Base-by-base conservation (phyloP, 345 rosid genomes). In the Populus deltoides region DNA sequence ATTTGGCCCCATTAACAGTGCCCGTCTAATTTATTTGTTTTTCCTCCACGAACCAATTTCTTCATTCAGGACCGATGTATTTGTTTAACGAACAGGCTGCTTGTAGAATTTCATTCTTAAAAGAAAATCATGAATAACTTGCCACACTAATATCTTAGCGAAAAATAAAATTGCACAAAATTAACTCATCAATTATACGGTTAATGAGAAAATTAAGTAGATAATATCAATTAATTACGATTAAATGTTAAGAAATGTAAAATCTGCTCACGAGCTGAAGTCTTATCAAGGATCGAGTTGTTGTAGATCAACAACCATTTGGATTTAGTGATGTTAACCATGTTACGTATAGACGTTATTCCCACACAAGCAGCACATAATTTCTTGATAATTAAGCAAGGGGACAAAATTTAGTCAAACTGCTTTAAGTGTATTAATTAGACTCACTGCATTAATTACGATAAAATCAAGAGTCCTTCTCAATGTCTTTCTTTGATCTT, bases 331-430 rank as follows among this genome's bases (percentile, higher is more conserved):
- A 84, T 51, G 81, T 75, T 81, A 77, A 80, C 43, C 81, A 85
- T 83, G 85, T 86, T 82, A 83, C 86, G 87, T 85, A 83, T 77
- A 78, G 70, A 65, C 74, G 71, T 75, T 83, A 55, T 57, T 70
- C 83, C 63, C 77, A 69, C 71, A 80, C 53, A 80, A 79, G 61
- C 38, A 38, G 4, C 65, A 22, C 39, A 59, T 11, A 35, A 68
- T 82, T 77, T 79, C 89, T 82, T 86, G 80, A 72, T 24, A 81
- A 77, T 72, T 38, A 89, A 85, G 90, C 85, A 74, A 86, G 62
- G 24, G 29, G 71, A 73, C 18, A 77, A 75, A 65, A 69, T 39
- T 69, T 18, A 75, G 85, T 85, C 84, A 85, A 82, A 75, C 81
- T 76, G 36, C 69, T 79, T 75, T 80, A 72, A 76, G 75, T 76